Conservation (phyloP, 2,329 filamentous ascomycete species). For the Sarocladium kiliense region DNA sequence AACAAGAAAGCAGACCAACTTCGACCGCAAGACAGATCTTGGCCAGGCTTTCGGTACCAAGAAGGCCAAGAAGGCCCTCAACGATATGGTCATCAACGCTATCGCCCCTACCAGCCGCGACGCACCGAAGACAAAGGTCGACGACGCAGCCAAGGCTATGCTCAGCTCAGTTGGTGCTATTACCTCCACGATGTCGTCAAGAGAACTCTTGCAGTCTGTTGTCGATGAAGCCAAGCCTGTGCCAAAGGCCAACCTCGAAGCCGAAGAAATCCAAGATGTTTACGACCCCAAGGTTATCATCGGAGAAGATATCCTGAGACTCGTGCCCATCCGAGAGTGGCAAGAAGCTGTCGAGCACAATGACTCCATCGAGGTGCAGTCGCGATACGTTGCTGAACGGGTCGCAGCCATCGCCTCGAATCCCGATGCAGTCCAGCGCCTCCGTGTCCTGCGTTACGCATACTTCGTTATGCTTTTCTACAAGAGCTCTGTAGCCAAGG, state of each 20-base stretch:
- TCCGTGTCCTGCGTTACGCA: constrained; percentile 57
- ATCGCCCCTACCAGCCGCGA: constrained; percentile 43
- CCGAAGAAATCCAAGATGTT: constrained; percentile 64
- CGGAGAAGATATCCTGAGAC: constrained; percentile 59
- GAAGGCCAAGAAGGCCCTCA: constrained; percentile 76
- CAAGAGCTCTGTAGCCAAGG: constrained; percentile 38
- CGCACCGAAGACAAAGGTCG: constrained; percentile 40
- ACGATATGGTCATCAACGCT: constrained; percentile 64
- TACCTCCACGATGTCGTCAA: constrained; percentile 61
- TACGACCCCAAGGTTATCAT: constrained; percentile 65
- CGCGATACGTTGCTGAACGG: constrained; percentile 61
- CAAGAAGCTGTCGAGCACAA: constrained; percentile 58
- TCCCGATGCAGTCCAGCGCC: constrained; percentile 44
- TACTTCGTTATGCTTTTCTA: constrained; percentile 52
- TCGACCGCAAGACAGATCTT: constrained; percentile 62
- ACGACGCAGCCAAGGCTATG: constrained; percentile 52
- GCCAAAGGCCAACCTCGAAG: constrained; percentile 63
- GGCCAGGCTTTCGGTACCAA: constrained; percentile 79
- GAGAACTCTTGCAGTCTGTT: constrained; percentile 58
- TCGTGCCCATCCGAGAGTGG: constrained; percentile 70
- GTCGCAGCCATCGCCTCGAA: constrained; percentile 49
- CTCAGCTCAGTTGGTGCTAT: constrained; percentile 58
- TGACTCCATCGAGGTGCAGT: constrained; percentile 51
- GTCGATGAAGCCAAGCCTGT: constrained; percentile 67
- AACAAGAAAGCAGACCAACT: constrained; percentile 42